Base-by-base conservation (phyloP, 129 eudicot species). In the Escallonia herrerae region DNA sequence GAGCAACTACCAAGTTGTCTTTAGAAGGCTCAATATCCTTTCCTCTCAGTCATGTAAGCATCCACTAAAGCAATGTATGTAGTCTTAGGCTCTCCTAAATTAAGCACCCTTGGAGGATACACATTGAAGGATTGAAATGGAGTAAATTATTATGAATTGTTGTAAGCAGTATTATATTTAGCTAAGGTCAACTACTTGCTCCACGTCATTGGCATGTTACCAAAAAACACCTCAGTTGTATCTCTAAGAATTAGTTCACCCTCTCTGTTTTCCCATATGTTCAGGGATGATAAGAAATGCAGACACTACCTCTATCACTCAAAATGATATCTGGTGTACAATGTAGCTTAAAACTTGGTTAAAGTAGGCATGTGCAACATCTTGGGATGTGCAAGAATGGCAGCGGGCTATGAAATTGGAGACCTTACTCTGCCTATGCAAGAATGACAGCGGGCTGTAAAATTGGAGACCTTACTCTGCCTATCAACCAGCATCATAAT, bases 401-500 rank as follows among this genome's bases (percentile, higher is more conserved):
- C 12, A 7, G 14, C 33, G 46, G 8, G 66, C 8, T 14, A 60
- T 22, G 33, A 22, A 22, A 22, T 22, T 22, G 33, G 33, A 22
- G 33, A 22, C 1, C 33, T 22, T 22, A 22, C 33, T 22, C 33
- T 22, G 33, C 33, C 33, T 22, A 22, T 22, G 33, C 33, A 22
- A 22, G 33, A 22, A 22, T 22, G 33, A 1, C 33, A 22, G 1
- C 33, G 44, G 12, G 4, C 51, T 6, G 9, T 42, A 7, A 62
- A 62, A 44, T 62, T 51, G 13, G 52, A 51, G 43, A 41, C 42
- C 5, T 62, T 62, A 5, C 51, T 62, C 11, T 41, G 66, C 2
- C 66, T 5, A n/a, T 62, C 66, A 9, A 62, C 66, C 5, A 43
- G 39, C 52, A 62, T 51, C 46, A 62, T 5, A 2, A 62, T 62